phyloP scores from a whole-genome alignment of 345 rosid genomes.

The Eucalyptus regnans region DNA sequence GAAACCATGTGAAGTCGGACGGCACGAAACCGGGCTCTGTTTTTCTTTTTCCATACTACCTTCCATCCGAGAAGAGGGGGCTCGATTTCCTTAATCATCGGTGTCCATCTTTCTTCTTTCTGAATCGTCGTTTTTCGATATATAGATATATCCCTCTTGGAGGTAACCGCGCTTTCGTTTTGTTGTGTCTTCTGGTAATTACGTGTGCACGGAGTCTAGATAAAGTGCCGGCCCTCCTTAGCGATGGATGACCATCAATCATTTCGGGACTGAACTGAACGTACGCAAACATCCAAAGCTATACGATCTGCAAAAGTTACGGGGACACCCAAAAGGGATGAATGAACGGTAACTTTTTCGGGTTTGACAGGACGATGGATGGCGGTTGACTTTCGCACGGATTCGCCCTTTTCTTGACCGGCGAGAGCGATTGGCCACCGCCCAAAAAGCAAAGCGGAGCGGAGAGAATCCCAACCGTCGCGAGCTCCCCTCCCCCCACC shows the following conservation, averaged over 20 bases:
- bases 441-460: not conserved
- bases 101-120: fast-evolving
- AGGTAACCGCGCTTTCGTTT: too few relatives aligned
- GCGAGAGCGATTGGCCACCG: not conserved
- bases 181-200: too few relatives aligned
- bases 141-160: too few relatives aligned
- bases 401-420: not conserved
- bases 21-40: not conserved
- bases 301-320: not conserved
- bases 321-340: too few relatives aligned
- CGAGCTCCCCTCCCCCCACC: not conserved
- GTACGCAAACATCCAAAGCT: fast-evolving
- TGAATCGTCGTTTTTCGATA: too few relatives aligned
- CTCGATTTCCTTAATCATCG: too few relatives aligned
- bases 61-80: not conserved
- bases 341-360: too few relatives aligned
- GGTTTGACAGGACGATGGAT: not conserved
- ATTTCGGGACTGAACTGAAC: not conserved
- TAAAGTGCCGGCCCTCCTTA: not conserved
- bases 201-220: not conserved
- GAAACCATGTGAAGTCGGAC: not conserved
- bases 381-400: not conserved
- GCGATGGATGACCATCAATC: too few relatives aligned
- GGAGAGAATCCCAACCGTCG: not conserved
- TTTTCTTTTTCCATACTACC: not conserved